These are phyloP conservation scores for Oropetium thomaeum DNA, from an alignment of 176 grass and related monocot species.

Conservation along the genomic window DNA sequence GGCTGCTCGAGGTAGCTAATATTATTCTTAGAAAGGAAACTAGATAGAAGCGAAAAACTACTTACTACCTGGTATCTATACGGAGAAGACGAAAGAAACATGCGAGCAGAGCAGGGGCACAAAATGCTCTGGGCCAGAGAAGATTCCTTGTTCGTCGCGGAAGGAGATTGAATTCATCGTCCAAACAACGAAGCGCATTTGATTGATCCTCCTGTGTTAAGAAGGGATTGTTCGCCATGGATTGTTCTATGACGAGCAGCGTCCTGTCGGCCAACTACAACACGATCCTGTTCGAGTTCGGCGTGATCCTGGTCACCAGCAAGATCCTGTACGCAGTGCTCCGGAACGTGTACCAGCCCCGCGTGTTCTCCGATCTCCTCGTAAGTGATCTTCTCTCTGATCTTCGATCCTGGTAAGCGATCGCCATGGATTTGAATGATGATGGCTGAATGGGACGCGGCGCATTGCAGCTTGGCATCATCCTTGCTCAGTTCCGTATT, in stretches of 20 bases:
- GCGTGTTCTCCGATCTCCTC: slow-evolving; percentile 64
- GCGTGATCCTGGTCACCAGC: slow-evolving; percentile 42
- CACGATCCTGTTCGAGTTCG: slow-evolving; percentile 55
- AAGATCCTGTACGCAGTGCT: slow-evolving; percentile 58
- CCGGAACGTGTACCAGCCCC: slow-evolving; percentile 63
- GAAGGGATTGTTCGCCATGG: not conserved
- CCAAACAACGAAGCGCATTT: too few relatives aligned
- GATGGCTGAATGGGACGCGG: too few relatives aligned
- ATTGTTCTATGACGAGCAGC: slow-evolving; percentile 45
- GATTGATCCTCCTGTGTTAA: too few relatives aligned
- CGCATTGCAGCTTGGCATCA: slow-evolving; percentile 49
- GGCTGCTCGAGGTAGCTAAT: too few relatives aligned
- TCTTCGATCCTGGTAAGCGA: too few relatives aligned
- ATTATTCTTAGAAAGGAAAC: not conserved
- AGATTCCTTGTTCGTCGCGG: not conserved
- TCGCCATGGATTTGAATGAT: too few relatives aligned
- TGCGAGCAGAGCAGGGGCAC: not conserved
- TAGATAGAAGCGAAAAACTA: too few relatives aligned
- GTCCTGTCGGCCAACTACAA: slow-evolving; percentile 53
- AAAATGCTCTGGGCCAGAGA: slow-evolving; percentile 19
- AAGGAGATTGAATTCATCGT: too few relatives aligned
- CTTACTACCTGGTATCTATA: too few relatives aligned
- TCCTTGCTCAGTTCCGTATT: slow-evolving; percentile 37
- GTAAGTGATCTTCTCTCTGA: slow-evolving; percentile 21
- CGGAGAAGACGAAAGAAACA: not conserved